Percentiles rank a stretch among this genome's conserved stretches.
Conservation (phyloP, 805 yeast genomes). For the Saccharomyces mikatae region DNA sequence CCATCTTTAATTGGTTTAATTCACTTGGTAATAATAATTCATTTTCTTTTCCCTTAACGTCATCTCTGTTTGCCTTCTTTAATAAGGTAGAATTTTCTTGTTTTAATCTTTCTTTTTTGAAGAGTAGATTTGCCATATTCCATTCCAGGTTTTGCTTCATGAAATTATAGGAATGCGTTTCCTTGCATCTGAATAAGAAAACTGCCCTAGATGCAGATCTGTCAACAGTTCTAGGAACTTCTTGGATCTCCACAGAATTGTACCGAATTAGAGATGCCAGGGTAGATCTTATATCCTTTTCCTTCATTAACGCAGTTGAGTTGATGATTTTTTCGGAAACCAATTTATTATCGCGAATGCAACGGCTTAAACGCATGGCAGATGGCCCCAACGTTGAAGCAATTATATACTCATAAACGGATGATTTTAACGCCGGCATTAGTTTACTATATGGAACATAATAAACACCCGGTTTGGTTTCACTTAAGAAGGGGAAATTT, state of each 20-base stretch:
- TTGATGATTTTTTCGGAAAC: slow-evolving; percentile 82
- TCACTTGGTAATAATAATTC: slow-evolving; percentile 70
- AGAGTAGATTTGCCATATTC: slow-evolving; percentile 41
- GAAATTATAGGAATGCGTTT: slow-evolving; percentile 41
- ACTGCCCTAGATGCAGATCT: slow-evolving; percentile 86
- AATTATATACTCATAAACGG: slow-evolving; percentile 48
- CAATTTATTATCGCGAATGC: slow-evolving; percentile 59
- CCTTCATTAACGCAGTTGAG: slow-evolving; percentile 67
- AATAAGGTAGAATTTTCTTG: slow-evolving; percentile 56
- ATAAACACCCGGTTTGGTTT: slow-evolving; percentile 47
- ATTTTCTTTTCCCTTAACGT: slow-evolving; percentile 75
- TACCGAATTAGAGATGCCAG: slow-evolving; percentile 56
- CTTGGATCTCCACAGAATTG: slow-evolving; percentile 81
- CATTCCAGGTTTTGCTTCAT: slow-evolving; percentile 41
- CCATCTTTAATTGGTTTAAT: slow-evolving; percentile 55
- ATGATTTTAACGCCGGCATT: slow-evolving; percentile 38
- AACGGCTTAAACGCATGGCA: slow-evolving; percentile 66
- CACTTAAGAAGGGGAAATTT: slow-evolving; percentile 52
- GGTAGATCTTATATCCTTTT: slow-evolving; percentile 65
- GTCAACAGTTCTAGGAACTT: slow-evolving; percentile 85
- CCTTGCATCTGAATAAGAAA: slow-evolving; percentile 67
- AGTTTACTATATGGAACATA: slow-evolving; percentile 56
- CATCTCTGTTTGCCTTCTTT: slow-evolving; percentile 80
- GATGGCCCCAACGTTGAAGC: slow-evolving; percentile 57
- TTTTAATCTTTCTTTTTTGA: slow-evolving; percentile 48